These are phyloP conservation scores for Acorus calamus DNA, from an alignment of 106 monocot genomes.

Conservation along the genomic window DNA sequence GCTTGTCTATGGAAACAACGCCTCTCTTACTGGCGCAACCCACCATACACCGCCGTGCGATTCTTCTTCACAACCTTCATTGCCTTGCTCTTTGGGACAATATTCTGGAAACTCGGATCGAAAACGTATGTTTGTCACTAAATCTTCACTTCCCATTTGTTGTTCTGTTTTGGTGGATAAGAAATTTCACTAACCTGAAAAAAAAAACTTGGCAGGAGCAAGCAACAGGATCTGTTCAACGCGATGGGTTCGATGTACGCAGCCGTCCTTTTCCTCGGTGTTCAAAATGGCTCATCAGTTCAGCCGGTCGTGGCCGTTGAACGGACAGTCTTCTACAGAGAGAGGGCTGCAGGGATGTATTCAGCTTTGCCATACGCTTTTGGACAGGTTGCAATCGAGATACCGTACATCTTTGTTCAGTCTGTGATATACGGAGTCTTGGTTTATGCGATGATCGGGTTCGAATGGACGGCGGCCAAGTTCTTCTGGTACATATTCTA, in stretches of 20 bases:
- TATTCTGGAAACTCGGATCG: conserved; percentile 53
- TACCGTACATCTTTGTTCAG: conserved; percentile 54
- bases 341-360: conserved; percentile 87
- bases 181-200: neutral
- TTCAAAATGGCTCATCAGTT: conserved; percentile 70
- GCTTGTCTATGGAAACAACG: conserved; percentile 79
- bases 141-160: no score
- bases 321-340: conserved; percentile 76
- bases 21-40: conserved; percentile 75
- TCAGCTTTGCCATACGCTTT: conserved; percentile 76
- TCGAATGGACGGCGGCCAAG: conserved; percentile 48
- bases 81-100: conserved; percentile 62
- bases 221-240: conserved; percentile 42
- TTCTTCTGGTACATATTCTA: conserved; percentile 68
- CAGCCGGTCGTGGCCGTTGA: conserved; percentile 77
- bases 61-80: conserved; percentile 58
- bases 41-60: conserved; percentile 51
- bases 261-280: conserved; percentile 64
- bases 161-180: no score
- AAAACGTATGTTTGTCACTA: conserved; percentile 31
- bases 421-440: conserved; percentile 28
- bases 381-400: conserved; percentile 67
- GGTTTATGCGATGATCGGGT: conserved; percentile 45
- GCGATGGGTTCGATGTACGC: conserved; percentile 67
- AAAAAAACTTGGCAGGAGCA: conserved; percentile 26